A percentile compares a stretch with the other conserved stretches of the same genome.
Evolutionary conservation across 768 basidiomycete species (phyloP).

Genomic region (Suillus plorans): DNA sequence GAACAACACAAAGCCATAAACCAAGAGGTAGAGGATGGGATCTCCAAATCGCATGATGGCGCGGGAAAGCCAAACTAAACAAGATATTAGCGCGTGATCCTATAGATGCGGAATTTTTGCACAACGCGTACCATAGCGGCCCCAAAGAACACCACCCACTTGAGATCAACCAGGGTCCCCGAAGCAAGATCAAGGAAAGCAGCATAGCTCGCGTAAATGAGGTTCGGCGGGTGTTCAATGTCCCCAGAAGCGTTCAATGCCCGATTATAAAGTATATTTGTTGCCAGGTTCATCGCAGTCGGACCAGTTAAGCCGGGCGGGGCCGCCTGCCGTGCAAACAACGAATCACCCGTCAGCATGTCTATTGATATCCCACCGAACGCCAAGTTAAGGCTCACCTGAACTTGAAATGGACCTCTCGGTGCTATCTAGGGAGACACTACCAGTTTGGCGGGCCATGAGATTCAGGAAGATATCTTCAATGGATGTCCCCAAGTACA

Average conservation of each 20-base stretch:
- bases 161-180: slow-evolving; percentile 59
- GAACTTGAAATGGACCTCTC: slow-evolving; percentile 19
- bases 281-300: slow-evolving; percentile 64
- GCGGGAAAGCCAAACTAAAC: slow-evolving; percentile 70
- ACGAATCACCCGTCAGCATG: slow-evolving; percentile 41
- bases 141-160: slow-evolving; percentile 76
- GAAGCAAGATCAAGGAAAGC: slow-evolving; percentile 56
- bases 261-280: slow-evolving; percentile 64
- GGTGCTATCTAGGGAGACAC: slow-evolving; percentile 24
- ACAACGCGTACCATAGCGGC: slow-evolving; percentile 59
- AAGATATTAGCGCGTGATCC: background rate
- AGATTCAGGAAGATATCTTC: slow-evolving; percentile 80
- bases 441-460: slow-evolving; percentile 45
- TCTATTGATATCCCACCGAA: slow-evolving; percentile 72
- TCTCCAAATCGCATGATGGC: slow-evolving; percentile 68
- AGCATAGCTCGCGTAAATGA: slow-evolving; percentile 59
- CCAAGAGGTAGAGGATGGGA: slow-evolving; percentile 70
- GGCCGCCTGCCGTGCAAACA: slow-evolving; percentile 73
- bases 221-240: slow-evolving; percentile 35
- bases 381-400: slow-evolving; percentile 44
- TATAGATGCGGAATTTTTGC: background rate
- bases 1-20: slow-evolving; percentile 58
- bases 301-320: slow-evolving; percentile 59
- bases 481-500: slow-evolving; percentile 68
- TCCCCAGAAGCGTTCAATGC: slow-evolving; percentile 55